phyloP scores from a whole-genome alignment of 768 basidiomycete genomes.

The Coprinopsis marcescibilis region DNA sequence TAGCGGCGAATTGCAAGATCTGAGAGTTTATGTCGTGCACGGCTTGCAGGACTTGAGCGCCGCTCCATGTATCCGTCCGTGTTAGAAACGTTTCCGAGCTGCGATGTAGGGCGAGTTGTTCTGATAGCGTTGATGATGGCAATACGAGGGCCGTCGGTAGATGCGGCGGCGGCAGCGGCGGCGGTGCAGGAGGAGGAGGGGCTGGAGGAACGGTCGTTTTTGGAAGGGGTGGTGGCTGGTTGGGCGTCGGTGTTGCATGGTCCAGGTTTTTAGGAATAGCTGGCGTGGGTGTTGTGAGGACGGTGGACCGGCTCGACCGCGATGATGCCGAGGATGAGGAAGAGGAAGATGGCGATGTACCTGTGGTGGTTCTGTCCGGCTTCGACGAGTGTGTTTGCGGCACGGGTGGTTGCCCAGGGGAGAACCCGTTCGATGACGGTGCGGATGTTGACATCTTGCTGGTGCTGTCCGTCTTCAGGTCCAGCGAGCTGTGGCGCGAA shows the following conservation, averaged over 20 bases:
- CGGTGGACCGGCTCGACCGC: too few species aligned
- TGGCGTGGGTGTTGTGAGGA: too few species aligned
- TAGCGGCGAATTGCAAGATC: slow-evolving; percentile 74
- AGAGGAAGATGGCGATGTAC: too few species aligned
- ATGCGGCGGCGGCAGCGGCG: not conserved
- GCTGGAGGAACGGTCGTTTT: not conserved
- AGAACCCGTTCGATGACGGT: not conserved
- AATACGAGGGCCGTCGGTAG: not conserved
- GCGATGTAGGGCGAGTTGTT: slow-evolving; percentile 21
- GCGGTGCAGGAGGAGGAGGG: not conserved
- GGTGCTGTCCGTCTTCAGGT: not conserved
- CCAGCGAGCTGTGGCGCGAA: not conserved
- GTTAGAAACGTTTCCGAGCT: slow-evolving; percentile 66
- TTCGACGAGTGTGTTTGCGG: not conserved
- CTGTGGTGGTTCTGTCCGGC: too few species aligned
- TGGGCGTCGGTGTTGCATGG: too few species aligned
- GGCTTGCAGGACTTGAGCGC: slow-evolving; percentile 71
- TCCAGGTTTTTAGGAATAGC: too few species aligned
- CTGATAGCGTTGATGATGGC: not conserved
- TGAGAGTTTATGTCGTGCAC: slow-evolving; percentile 78
- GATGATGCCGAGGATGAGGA: too few species aligned
- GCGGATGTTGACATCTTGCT: slow-evolving; percentile 3
- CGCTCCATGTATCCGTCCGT: slow-evolving; percentile 70
- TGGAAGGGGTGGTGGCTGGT: not conserved
- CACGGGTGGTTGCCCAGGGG: not conserved